Evolutionary conservation across 2,329 filamentous ascomycete species (phyloP).

Genomic region (Diaporthe citrichinensis): DNA sequence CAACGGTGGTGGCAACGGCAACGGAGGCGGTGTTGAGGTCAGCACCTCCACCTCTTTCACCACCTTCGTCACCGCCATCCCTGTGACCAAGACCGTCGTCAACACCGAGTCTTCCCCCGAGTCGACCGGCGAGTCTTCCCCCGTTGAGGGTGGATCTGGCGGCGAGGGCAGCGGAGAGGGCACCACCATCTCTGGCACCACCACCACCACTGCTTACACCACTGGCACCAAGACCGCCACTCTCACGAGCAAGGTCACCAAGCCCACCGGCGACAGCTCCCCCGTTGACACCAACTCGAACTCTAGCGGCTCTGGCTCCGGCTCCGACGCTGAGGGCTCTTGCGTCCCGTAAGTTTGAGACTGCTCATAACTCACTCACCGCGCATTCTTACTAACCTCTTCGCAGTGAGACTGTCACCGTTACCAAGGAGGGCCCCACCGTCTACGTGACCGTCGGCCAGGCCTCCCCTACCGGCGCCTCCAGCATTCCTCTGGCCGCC

Average conservation of each 20-base stretch:
- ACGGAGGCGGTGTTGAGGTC: constrained; percentile 37
- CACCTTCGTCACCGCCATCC: constrained; percentile 40
- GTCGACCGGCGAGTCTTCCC: constrained; percentile 27
- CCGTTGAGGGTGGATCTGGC: constrained; percentile 22
- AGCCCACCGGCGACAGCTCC: constrained; percentile 23
- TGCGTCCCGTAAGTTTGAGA: constrained; percentile 31
- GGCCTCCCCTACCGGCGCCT: constrained; percentile 16
- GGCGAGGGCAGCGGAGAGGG: constrained; percentile 9
- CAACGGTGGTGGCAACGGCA: constrained; percentile 39
- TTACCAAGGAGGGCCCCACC: constrained; percentile 45
- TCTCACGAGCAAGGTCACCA: constrained; percentile 34
- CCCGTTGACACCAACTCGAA: constrained; percentile 22
- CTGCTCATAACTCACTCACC: not conserved
- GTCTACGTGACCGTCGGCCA: constrained; percentile 43
- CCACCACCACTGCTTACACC: constrained; percentile 36
- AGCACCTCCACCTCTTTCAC: constrained; percentile 34
- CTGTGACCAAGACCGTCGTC: constrained; percentile 41
- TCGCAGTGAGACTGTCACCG: constrained; percentile 39
- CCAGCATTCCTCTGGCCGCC: constrained; percentile 29
- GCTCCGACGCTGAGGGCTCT: constrained; percentile 32
- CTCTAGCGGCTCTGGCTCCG: constrained; percentile 30
- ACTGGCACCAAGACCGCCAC: constrained; percentile 39
- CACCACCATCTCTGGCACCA: constrained; percentile 34
- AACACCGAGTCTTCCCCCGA: constrained; percentile 30
- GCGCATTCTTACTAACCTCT: not conserved